Base-by-base conservation (phyloP, 169 alveolate genomes). In the Cryptosporidium viatorum region DNA sequence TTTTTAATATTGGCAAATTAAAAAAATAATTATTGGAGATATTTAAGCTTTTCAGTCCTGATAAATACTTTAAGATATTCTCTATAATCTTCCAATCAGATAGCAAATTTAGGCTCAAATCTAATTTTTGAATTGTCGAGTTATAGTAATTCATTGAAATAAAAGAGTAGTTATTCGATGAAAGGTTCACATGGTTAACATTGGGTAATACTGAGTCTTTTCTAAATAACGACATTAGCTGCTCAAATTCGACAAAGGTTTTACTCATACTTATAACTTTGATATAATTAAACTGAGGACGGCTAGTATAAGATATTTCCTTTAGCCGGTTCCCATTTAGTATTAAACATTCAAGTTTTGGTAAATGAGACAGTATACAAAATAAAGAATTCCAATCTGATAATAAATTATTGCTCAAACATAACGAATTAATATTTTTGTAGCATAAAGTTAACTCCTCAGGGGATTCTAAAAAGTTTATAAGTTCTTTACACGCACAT, bases 331-430 rank as follows among this genome's bases (percentile, higher is more conserved):
- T 80, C 8, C 89, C 89, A 80, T 80, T 80, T 31, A 80, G 0
- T 21, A 39, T 59, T 45, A 80, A 65, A 18, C 43, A 80, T 62
- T 62, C 74, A 21, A 67, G 48, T 43, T 41, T 62, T 41, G 74
- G 71, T 65, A 80, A 62, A 67, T 80, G 89, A 4, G 89, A 43
- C 37, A 80, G 43, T 60, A 80, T 80, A 33, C 89, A 80, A 52
- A 45, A 62, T 43, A 80, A 29, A 12, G 75, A 16, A 3, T 43
- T 29, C 89, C 89, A 80, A 43, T 80, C 67, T 26, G 59, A 37
- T 26, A 80, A 18, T 3, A 80, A 65, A 9, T 80, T 80, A 31
- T 80, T 26, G 48, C 62, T 65, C 16, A 80, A 80, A 7, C 58
- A 80, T 4, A 65, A 39, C 4, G 69, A 29, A 21, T 23, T 45